Percentiles rank a stretch among this genome's conserved stretches.
Conservation (phyloP, 768 basidiomycete species). For the Coprinellus micaceus region DNA sequence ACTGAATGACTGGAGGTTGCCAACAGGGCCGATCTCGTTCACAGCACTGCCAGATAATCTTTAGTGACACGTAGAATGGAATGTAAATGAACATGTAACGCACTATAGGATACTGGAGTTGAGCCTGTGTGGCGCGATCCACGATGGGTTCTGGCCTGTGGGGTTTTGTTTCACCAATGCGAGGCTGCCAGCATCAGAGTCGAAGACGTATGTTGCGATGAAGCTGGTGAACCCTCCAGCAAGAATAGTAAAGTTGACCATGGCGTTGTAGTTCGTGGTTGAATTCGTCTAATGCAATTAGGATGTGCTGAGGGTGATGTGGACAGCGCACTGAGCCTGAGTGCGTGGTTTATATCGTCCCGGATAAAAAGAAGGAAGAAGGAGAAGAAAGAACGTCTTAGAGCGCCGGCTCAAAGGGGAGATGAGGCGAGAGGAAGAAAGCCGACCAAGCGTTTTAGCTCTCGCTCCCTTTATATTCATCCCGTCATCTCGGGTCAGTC, state of each 20-base stretch:
- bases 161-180: slow-evolving; percentile 41
- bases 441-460: background rate
- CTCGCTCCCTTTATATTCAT: background rate
- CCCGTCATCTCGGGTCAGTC: background rate
- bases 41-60: slow-evolving; percentile 41
- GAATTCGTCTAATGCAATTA: background rate
- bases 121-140: slow-evolving; percentile 56
- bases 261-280: slow-evolving; percentile 18
- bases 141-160: slow-evolving; percentile 52
- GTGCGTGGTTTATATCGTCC: background rate
- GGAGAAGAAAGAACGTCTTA: background rate
- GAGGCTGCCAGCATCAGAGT: slow-evolving; percentile 10
- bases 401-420: slow-evolving; percentile 5
- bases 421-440: background rate
- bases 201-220: slow-evolving; percentile 60
- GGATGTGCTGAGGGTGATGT: background rate
- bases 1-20: slow-evolving; percentile 56
- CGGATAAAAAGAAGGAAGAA: background rate
- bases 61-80: background rate
- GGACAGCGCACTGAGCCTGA: slow-evolving; percentile 3
- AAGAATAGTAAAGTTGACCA: slow-evolving; percentile 68
- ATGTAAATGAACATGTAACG: too few species aligned
- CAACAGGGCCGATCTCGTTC: slow-evolving; percentile 44
- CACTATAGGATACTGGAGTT: slow-evolving; percentile 62
- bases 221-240: slow-evolving; percentile 64